Evolutionary conservation across 2,329 filamentous ascomycete genomes (phyloP).

Genomic region (Sporothrix pallida): DNA sequence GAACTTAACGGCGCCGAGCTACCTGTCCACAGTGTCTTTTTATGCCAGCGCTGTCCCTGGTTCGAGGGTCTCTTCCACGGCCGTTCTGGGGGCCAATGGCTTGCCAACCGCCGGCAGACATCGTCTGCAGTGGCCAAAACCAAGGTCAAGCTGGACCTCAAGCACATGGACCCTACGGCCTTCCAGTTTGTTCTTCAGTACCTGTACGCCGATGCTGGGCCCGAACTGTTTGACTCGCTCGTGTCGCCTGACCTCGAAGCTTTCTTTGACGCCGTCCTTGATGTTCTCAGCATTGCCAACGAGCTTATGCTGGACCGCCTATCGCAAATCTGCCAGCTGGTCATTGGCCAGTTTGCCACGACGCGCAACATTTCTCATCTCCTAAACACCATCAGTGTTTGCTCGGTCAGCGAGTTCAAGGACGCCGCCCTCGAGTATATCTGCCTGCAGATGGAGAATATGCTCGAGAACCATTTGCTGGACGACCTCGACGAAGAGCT

Average conservation of each 20-base stretch:
- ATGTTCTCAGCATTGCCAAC: constrained; percentile 87
- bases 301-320: constrained; percentile 94
- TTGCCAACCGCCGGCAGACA: constrained; percentile 68
- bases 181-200: constrained; percentile 81
- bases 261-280: constrained; percentile 86
- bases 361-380: constrained; percentile 84
- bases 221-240: constrained; percentile 80
- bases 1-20: constrained; percentile 78
- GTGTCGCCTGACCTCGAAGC: constrained; percentile 75
- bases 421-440: constrained; percentile 88
- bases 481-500: constrained; percentile 85
- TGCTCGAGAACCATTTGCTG: constrained; percentile 88
- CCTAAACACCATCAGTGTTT: constrained; percentile 84
- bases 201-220: constrained; percentile 82
- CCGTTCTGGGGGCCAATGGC: constrained; percentile 84
- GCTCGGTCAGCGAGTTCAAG: constrained; percentile 83
- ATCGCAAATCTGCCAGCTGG: constrained; percentile 84
- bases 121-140: constrained; percentile 41
- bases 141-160: constrained; percentile 75
- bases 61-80: constrained; percentile 90
- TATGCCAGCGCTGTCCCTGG: constrained; percentile 88
- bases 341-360: constrained; percentile 83
- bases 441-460: constrained; percentile 85
- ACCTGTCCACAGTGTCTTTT: constrained; percentile 74
- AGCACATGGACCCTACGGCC: constrained; percentile 73